A percentile compares a stretch with the other conserved stretches of the same genome.
Evolutionary conservation across 129 eudicot genomes (phyloP).

Genomic region (Flaveria linearis): DNA sequence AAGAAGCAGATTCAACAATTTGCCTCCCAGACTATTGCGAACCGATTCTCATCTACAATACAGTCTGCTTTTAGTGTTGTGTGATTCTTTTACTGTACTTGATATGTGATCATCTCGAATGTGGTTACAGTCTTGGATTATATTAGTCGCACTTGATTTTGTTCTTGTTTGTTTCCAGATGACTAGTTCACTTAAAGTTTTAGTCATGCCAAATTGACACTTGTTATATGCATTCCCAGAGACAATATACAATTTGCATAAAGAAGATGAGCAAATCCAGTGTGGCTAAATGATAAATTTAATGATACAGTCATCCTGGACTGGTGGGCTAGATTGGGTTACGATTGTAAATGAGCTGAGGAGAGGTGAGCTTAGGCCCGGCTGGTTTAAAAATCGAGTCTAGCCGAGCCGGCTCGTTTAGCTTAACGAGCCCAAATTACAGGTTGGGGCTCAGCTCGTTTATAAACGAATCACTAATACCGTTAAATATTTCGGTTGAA

Average conservation of each 20-base stretch:
- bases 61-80: constrained; percentile 89
- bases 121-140: constrained; percentile 9
- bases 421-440: no score
- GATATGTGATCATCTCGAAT: neutral
- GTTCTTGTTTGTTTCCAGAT: neutral
- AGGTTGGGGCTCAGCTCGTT: no score
- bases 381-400: no score
- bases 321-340: no score
- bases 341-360: no score
- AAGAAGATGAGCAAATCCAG: no score
- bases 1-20: constrained; percentile 98
- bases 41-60: constrained; percentile 65
- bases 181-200: neutral
- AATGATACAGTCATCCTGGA: no score
- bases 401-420: no score
- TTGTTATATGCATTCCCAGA: neutral
- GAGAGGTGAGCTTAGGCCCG: no score
- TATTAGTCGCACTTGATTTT: constrained; percentile 6
- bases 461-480: no score
- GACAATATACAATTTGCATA: neutral
- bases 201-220: neutral
- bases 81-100: constrained; percentile 45
- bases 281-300: no score
- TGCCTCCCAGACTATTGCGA: constrained; percentile 90
- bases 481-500: no score